Evolutionary conservation across 148 eudicot genomes (phyloP), one percentile per base, ranked within the genome.

Genomic region (Cornus controversa): DNA sequence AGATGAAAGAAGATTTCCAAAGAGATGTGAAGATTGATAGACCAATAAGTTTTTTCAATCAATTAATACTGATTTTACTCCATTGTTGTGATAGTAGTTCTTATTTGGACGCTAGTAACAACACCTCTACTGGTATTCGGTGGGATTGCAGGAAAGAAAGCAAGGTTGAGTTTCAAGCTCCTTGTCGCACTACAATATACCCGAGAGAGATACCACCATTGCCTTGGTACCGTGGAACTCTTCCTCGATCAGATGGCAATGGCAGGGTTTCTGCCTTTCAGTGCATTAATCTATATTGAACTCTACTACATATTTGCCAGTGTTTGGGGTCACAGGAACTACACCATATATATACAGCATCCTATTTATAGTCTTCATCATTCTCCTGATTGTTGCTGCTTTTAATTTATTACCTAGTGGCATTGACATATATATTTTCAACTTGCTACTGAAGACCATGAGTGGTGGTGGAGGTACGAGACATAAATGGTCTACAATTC

Each of bases 391-490:
- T 66, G 86, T 79, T 15, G 79, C 86, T 28, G 86, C 82, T 26
- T n/a, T n/a, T n/a, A n/a, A n/a, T 79, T 83, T 20, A 76, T 83
- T 14, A 79, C 82, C 24, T n/a, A n/a, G 80, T 83, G 37, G 86
- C 86, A 16, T 73, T 83, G 80, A 83, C 86, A n/a, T n/a, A n/a
- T n/a, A 27, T 83, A 83, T 62, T 76, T 80, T 58, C 86, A 83
- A 60, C 86, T 83, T 76, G 86, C 82, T 75, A 82, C 80, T 45
- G 86, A 79, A 72, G 82, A 83, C 50, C 82, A 83, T 79, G 77
- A 76, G 62, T 83, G 82, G 82, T 80, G 85, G 85, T 82, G 85
- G 85, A 82, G 85, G 85, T 82, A 78, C 15, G 69, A 53, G 5
- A n/a, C 82, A 72, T 18, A 14, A n/a, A 14, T 54, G 62, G 15